Base-by-base conservation (phyloP, 306 rosid species). In the Dalbergia oliveri region DNA sequence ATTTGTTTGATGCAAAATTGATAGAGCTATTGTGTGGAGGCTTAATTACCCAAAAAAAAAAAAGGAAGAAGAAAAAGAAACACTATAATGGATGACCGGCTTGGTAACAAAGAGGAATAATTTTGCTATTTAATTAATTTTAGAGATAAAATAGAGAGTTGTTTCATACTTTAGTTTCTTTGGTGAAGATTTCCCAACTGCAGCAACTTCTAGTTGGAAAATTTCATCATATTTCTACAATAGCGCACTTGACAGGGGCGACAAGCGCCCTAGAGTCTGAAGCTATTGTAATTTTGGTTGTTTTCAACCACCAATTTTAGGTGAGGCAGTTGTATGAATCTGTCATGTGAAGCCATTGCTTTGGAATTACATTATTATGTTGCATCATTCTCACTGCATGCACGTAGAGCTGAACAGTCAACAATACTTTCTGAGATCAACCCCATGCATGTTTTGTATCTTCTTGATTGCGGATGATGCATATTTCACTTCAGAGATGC, bases 311-410 rank as follows among this genome's bases (percentile, higher is more conserved):
- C 84, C 65, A 72, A 11, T 56, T 54, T 9, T 35, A 59, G 75
- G 79, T 56, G 82, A 65, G 72, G 77, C 39, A 39, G 74, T 83
- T 59, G 54, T 16, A 61, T 15, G 37, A 80, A 72, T 63, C 61
- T 45, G 50, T 65, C 80, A 77, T 67, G 75, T 61, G 76, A 75
- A 59, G 44, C 47, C 58, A 12, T 54, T 72, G 77, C 75, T 77
- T 88, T 75, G 67, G 76, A 80, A 58, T 80, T 58, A 85, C 85
- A 19, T 41, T 11, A 13, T n/a, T n/a, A 15, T 68, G 78, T 76
- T 60, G 81, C 81, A 82, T 87, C 90, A 72, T 78, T 72, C 79
- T 84, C 88, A 79, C 62, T 56, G 39, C 56, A 64, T 53, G 79
- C 51, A 75, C 47, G 26, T 41, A 15, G 11, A 60, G 15, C 63